phyloP scores from a whole-genome alignment of 805 yeast genomes.

The Yarrowia bubula region DNA sequence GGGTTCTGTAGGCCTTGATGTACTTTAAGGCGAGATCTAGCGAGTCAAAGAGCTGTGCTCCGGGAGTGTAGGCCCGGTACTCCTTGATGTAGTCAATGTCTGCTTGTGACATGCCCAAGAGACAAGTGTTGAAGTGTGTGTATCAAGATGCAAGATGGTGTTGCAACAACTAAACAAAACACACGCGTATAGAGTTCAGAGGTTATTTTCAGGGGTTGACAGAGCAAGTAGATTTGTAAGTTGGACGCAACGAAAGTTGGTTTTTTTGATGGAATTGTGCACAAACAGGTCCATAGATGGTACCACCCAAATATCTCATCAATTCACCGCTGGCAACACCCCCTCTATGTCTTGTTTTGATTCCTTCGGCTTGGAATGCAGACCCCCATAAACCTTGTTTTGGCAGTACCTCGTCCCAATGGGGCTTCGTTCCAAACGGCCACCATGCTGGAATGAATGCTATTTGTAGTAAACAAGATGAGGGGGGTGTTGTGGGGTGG shows the following conservation, averaged over 20 bases:
- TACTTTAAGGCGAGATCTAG: slow-evolving; percentile 19
- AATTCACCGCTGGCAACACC: not conserved
- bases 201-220: slow-evolving; percentile 23
- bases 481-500: not conserved
- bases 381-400: not conserved
- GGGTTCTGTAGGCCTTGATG: slow-evolving; percentile 22
- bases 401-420: not conserved
- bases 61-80: slow-evolving; percentile 23
- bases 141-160: not conserved
- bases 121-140: not conserved
- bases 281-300: too few species aligned
- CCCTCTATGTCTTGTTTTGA: not conserved
- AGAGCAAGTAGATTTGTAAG: not conserved
- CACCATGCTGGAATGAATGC: not conserved
- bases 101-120: slow-evolving; percentile 17
- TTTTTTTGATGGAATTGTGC: not conserved
- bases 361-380: slow-evolving; percentile 2
- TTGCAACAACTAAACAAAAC: slow-evolving; percentile 13
- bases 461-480: not conserved
- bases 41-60: slow-evolving; percentile 15
- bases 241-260: too few species aligned
- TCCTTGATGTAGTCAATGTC: slow-evolving; percentile 26
- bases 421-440: slow-evolving; percentile 21
- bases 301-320: not conserved
- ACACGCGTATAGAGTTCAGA: slow-evolving; percentile 25